Evolutionary conservation across 2,329 filamentous ascomycete species (phyloP), one percentile per base, ranked within the genome.

Genomic region (Septoria petroselini): DNA sequence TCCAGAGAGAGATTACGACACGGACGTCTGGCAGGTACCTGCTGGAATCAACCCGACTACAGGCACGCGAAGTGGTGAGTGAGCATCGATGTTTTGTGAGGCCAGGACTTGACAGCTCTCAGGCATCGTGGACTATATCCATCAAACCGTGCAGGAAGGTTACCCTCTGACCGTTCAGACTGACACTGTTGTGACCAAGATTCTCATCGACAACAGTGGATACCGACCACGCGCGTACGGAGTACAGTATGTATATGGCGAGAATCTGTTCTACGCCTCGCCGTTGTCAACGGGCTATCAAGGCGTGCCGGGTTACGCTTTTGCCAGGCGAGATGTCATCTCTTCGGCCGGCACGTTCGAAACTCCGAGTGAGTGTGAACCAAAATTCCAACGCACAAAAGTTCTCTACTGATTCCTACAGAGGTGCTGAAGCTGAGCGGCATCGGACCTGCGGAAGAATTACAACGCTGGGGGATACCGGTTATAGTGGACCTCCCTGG

Each of bases 181-280:
- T 3, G 84, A 85, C 67, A 80, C 76, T 33, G 69, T 86, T 38
- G 85, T 80, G 55, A 82, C 84, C 46, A 83, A 82, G 64, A 68
- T 88, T 63, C 70, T 73, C 27, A 84, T 83, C 55, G 82, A 85
- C 27, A 78, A 82, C 2, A 81, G 30, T 2, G 50, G 77, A n/a
- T 61, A 70, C 14, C 77, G 76, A 43, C 66, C 72, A 2, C 72
- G 75, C 52, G 70, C 70, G 1, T 68, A 62, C 18, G 70, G 70
- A 44, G 69, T 72, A 6, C 63, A 71, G 47, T 73, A 68, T 54
- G 63, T 69, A 41, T 65, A 70, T 11, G 70, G 70, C 18, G 48
- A 46, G 19, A 61, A 62, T 15, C 55, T 71, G 4, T 71, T 71
- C 52, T 59, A 63, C 17, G 68, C 69, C 2, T 65, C 67, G 40